Base-by-base conservation (phyloP, 495 filamentous ascomycete species). In the Ascodesmis nigricans region DNA sequence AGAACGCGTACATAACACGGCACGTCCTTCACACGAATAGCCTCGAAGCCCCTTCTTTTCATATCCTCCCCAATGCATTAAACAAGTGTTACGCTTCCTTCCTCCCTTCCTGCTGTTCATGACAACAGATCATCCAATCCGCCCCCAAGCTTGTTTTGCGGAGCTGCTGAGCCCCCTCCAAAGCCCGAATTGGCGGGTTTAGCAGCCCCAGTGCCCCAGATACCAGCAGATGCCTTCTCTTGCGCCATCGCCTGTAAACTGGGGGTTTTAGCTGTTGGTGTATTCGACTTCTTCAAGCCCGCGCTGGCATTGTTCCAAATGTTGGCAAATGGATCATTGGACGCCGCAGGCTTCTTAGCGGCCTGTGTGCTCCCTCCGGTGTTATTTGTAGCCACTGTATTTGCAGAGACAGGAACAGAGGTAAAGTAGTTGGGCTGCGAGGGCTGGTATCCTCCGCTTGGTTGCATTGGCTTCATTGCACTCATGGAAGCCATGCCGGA, bases 381-480 rank as follows among this genome's bases (percentile, higher is more conserved):
- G 11, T 44, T 42, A 23, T 39, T 29, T 15, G 55, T 44, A 11
- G 41, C 38, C 8, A n/a, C 15, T 26, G 14, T 31, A 14, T 17
- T 21, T 11, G 22, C 18, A 9, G 30, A 4, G 6, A 35, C 22
- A 10, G 66, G 63, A 20, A 92, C 68, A 6, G 83, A 84, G 23
- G 79, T 83, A 57, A 81, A 97, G 61, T 97, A 97, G 56, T 97
- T 97, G 19, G 87, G 87, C 18, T 69, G 65, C 3, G 72, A 52
- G 6, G 74, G 70, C 55, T 87, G 78, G 61, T 68, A 93, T 15
- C 67, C 67, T 60, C 66, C 49, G 70, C 45, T 33, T n/a, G n/a
- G n/a, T n/a, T n/a, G n/a, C 54, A 55, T 40, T 64, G 73, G 47
- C 10, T 38, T 42, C 38, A 50, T 49, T 13, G 46, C 37, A 1